Evolutionary conservation across 208 protist genomes (phyloP).

Genomic region (Plasmodiophora brassicae): DNA sequence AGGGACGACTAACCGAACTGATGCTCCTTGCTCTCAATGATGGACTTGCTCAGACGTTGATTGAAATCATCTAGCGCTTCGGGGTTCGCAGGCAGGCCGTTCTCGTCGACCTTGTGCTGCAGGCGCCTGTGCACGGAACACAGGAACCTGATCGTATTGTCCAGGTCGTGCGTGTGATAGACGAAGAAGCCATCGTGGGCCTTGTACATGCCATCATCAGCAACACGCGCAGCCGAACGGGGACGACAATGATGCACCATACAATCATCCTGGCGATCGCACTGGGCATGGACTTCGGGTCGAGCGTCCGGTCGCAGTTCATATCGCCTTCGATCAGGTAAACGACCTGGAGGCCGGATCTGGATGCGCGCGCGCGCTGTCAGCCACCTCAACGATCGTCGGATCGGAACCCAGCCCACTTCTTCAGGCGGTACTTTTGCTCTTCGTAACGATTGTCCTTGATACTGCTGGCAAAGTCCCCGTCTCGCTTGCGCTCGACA

Average conservation of each 20-base stretch:
- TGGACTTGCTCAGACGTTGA: neutral
- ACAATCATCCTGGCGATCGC: neutral
- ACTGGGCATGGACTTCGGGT: neutral
- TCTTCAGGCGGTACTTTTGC: neutral
- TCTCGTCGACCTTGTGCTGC: neutral
- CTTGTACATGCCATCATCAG: neutral
- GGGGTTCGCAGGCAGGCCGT: neutral
- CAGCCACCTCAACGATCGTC: neutral
- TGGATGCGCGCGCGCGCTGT: neutral
- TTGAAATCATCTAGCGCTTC: neutral
- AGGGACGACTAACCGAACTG: neutral
- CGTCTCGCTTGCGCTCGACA: neutral
- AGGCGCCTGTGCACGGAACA: neutral
- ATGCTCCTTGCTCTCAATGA: neutral
- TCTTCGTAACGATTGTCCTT: neutral
- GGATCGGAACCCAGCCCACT: neutral
- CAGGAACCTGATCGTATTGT: constrained; percentile 11
- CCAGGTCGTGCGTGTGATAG: neutral
- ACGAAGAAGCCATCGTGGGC: constrained; percentile 2
- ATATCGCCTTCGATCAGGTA: constrained; percentile 19
- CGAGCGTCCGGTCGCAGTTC: neutral
- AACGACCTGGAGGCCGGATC: neutral
- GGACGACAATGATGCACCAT: neutral
- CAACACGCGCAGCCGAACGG: too few species aligned
- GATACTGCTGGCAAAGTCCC: neutral